A percentile compares a stretch with the other conserved stretches of the same genome.
phyloP scores from a whole-genome alignment of 2,329 filamentous ascomycete genomes.

The Balansia obtecta region DNA sequence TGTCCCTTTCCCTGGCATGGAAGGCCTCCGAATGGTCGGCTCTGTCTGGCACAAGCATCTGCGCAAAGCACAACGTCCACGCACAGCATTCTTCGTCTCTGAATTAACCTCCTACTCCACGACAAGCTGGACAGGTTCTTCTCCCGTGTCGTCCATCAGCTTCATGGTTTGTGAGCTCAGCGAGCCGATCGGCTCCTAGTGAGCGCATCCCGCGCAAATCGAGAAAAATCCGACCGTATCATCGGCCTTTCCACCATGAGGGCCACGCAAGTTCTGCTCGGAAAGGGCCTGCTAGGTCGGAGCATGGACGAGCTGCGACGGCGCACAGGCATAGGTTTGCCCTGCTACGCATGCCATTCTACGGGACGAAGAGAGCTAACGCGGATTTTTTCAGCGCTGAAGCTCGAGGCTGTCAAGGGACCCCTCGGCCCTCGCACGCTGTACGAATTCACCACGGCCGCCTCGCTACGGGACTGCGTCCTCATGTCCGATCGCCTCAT shows the following conservation, averaged over 20 bases:
- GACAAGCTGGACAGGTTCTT: no score
- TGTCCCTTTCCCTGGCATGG: slow-evolving; percentile 1
- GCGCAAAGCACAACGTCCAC: no score
- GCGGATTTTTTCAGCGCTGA: slow-evolving; percentile 51
- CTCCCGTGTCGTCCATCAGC: no score
- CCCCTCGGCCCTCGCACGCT: slow-evolving; percentile 52
- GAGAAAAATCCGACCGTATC: background rate
- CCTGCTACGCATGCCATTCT: no score
- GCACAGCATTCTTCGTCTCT: no score
- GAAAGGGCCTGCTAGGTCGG: slow-evolving; percentile 43
- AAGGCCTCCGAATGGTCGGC: background rate
- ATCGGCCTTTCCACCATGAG: slow-evolving; percentile 28
- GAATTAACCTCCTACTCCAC: no score
- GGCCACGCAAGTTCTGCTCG: slow-evolving; percentile 28
- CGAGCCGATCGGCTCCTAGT: slow-evolving; percentile 18
- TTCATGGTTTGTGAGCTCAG: slow-evolving; percentile 6
- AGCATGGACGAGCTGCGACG: slow-evolving; percentile 49
- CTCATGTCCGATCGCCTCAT: slow-evolving; percentile 79
- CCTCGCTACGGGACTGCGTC: slow-evolving; percentile 45
- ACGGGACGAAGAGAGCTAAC: no score
- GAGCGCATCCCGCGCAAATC: slow-evolving; percentile 1
- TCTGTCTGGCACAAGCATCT: slow-evolving; percentile 8
- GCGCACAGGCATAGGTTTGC: slow-evolving; percentile 42
- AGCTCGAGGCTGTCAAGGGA: slow-evolving; percentile 54
- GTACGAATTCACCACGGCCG: slow-evolving; percentile 45